These are phyloP conservation scores for Cutaneotrichosporon arboriforme DNA, from an alignment of 1,284 basidiomycete species.

Conservation along the genomic window DNA sequence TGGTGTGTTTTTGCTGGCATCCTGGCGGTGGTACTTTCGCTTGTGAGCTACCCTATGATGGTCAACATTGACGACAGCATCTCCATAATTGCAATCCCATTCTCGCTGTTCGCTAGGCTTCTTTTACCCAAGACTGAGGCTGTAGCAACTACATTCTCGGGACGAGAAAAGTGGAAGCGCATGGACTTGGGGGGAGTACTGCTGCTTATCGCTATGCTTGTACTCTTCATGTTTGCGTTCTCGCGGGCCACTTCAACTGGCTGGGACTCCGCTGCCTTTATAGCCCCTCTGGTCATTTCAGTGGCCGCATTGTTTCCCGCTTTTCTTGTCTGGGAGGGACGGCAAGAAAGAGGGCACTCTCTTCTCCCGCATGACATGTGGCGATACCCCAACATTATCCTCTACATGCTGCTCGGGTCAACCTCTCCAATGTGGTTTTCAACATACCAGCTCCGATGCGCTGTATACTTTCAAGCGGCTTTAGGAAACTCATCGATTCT, in stretches of 20 bases:
- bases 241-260: constrained; percentile 37
- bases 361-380: constrained; percentile 44
- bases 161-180: constrained; percentile 39
- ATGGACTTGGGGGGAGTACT: constrained; percentile 43
- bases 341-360: constrained; percentile 34
- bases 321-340: constrained; percentile 30
- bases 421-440: constrained; percentile 25
- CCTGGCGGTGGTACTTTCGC: constrained; percentile 46
- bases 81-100: constrained; percentile 34
- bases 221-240: constrained; percentile 45
- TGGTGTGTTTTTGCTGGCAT: constrained; percentile 41
- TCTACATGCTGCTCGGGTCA: constrained; percentile 39
- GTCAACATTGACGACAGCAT: constrained; percentile 4
- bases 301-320: constrained; percentile 13
- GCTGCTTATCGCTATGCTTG: constrained; percentile 32
- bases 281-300: constrained; percentile 36
- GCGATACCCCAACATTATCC: constrained; percentile 42
- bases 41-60: constrained; percentile 26
- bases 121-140: constrained; percentile 38
- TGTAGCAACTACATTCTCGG: constrained; percentile 33
- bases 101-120: constrained; percentile 31
- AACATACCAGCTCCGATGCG: constrained; percentile 38
- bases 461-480: constrained; percentile 41
- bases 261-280: constrained; percentile 39
- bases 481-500: constrained; percentile 38